Conservation (phyloP, 441 rosid genomes). For the Adansonia rubrostipa region DNA sequence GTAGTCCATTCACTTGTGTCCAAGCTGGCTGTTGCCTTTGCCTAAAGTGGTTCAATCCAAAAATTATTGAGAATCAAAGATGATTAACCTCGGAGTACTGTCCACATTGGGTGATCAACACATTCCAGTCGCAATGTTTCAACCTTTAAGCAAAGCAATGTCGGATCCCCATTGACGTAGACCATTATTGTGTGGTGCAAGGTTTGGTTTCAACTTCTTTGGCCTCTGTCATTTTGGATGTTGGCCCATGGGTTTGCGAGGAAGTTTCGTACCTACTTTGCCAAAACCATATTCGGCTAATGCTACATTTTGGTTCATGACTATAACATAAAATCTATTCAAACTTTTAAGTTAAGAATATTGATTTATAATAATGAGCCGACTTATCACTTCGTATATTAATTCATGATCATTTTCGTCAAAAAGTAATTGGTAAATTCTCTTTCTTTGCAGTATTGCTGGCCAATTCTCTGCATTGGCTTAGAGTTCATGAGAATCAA, state of each 20-base stretch:
- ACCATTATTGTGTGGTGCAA: not conserved
- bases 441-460: not conserved
- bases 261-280: not conserved
- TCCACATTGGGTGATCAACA: conserved; percentile 28
- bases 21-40: conserved; percentile 22
- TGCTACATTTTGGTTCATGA: not conserved
- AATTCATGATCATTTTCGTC: not conserved
- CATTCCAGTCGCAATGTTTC: conserved; percentile 2
- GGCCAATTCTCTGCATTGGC: not conserved
- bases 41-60: not conserved
- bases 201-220: not conserved
- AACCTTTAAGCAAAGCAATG: conserved; percentile 4
- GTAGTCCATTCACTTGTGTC: conserved; percentile 28
- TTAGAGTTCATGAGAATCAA: not conserved
- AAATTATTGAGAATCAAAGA: conserved; percentile 18
- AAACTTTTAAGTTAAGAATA: not conserved
- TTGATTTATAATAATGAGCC: not conserved
- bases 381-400: not conserved
- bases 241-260: not conserved
- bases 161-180: not conserved
- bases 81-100: not conserved
- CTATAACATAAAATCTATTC: not conserved
- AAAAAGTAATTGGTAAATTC: not conserved
- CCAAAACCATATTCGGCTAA: not conserved
- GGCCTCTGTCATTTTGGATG: not conserved